These are phyloP conservation scores for Agarophyton chilense DNA, from an alignment of 23 red algal species.

Conservation along the genomic window DNA sequence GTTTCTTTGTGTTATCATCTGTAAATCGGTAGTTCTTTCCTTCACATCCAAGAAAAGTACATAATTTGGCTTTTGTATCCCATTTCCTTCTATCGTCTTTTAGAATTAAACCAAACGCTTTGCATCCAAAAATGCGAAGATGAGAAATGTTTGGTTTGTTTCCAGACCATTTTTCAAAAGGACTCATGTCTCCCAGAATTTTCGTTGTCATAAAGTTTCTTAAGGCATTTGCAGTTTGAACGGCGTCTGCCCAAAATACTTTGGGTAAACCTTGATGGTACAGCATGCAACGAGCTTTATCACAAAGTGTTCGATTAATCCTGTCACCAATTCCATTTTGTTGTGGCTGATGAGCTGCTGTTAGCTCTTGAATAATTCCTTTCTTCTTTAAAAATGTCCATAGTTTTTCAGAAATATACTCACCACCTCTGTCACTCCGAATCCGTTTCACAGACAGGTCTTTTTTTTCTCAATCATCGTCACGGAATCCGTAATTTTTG, in stretches of 20 bases:
- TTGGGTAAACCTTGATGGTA: not conserved
- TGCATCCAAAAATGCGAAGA: too few species aligned
- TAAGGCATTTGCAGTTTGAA: not conserved
- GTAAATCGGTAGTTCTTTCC: not conserved
- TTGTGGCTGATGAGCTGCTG: conserved; percentile 15
- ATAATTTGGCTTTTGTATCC: not conserved
- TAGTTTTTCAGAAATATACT: not conserved
- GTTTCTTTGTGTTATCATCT: not conserved
- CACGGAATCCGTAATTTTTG: not conserved
- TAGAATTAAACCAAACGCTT: too few species aligned
- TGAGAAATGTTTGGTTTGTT: too few species aligned
- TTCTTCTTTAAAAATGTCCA: not conserved
- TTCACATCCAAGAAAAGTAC: too few species aligned
- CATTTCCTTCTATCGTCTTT: too few species aligned
- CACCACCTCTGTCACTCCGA: conserved; percentile 14
- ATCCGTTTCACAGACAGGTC: not conserved
- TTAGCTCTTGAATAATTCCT: conserved; percentile 35
- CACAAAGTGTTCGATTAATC: conserved; percentile 34
- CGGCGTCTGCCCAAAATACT: not conserved
- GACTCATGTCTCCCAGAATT: not conserved
- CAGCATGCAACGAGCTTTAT: conserved; percentile 39
- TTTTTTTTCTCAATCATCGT: not conserved
- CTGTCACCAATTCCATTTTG: not conserved
- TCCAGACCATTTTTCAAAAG: not conserved
- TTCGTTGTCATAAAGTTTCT: not conserved